Evolutionary conservation across 2,329 filamentous ascomycete genomes (phyloP).

Genomic region (Lachnellula occidentalis): DNA sequence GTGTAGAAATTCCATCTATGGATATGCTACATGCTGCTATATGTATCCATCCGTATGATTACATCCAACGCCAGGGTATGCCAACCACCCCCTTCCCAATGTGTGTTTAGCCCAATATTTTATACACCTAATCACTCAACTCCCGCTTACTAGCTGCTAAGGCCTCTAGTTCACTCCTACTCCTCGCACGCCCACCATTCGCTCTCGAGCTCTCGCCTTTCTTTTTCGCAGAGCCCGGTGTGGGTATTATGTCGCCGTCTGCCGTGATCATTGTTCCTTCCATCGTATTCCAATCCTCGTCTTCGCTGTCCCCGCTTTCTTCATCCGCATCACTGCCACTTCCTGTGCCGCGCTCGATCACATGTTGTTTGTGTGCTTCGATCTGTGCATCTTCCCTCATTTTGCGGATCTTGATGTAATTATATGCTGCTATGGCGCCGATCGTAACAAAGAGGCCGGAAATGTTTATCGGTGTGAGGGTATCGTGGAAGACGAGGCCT

Average conservation of each 20-base stretch:
- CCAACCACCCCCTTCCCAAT: neutral
- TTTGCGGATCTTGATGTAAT: constrained; percentile 86
- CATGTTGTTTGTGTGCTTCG: constrained; percentile 37
- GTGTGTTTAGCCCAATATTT: neutral
- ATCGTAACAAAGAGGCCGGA: constrained; percentile 85
- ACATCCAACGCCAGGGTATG: neutral
- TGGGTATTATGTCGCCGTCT: constrained; percentile 28
- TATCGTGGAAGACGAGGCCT: constrained; percentile 81
- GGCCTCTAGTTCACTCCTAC: constrained; percentile 2
- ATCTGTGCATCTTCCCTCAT: constrained; percentile 73
- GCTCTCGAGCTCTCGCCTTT: constrained; percentile 10
- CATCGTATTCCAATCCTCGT: constrained; percentile 24
- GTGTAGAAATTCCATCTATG: neutral
- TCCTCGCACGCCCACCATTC: neutral
- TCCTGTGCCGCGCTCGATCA: constrained; percentile 8
- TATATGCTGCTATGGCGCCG: constrained; percentile 79
- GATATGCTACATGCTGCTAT: neutral
- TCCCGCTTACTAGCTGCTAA: constrained; percentile 19
- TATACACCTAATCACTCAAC: constrained; percentile 13
- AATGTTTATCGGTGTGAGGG: constrained; percentile 80
- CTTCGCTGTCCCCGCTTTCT: constrained; percentile 13
- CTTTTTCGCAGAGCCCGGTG: constrained; percentile 10
- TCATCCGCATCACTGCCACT: constrained; percentile 22
- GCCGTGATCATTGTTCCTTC: constrained; percentile 24
- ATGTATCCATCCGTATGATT: neutral